Conservation (phyloP, 148 eudicot species). For the Euryodendron excelsum region DNA sequence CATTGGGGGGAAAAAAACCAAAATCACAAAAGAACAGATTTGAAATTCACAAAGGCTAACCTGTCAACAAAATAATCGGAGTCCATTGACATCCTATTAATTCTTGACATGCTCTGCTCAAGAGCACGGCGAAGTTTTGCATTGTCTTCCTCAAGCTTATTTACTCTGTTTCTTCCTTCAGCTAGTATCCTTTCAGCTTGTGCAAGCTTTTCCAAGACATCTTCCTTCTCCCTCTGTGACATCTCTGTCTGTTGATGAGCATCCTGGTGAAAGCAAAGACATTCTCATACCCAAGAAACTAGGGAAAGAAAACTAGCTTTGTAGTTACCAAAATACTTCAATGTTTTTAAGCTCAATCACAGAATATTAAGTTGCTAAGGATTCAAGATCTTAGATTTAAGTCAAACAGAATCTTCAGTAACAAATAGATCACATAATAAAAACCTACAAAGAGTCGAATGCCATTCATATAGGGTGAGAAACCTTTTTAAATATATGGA, state of each 20-base stretch:
- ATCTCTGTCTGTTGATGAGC: conserved; percentile 61
- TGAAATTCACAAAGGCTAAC: conserved; percentile 34
- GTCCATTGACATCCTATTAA: conserved; percentile 97
- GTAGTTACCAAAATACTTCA: background rate
- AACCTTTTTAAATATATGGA: background rate
- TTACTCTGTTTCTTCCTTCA: conserved; percentile 71
- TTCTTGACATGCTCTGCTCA: conserved; percentile 97
- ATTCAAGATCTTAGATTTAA: background rate
- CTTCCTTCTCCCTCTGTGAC: conserved; percentile 67
- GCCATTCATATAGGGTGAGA: background rate
- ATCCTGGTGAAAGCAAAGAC: conserved; percentile 50
- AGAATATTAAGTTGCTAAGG: background rate
- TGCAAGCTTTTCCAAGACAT: conserved; percentile 52
- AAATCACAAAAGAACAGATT: background rate
- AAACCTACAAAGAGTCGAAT: background rate
- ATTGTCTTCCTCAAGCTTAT: conserved; percentile 91
- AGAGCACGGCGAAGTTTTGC: conserved; percentile 86
- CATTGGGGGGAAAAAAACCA: background rate
- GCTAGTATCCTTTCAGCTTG: conserved; percentile 53
- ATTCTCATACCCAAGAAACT: background rate
- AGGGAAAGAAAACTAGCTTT: background rate
- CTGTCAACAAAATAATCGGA: conserved; percentile 96
- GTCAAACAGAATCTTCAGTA: background rate
- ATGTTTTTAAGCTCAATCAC: background rate
- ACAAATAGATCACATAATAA: background rate